Percentiles rank a stretch among this genome's conserved stretches.
Evolutionary conservation across 257 asterid species (phyloP).

Genomic region (Solanum piurae): DNA sequence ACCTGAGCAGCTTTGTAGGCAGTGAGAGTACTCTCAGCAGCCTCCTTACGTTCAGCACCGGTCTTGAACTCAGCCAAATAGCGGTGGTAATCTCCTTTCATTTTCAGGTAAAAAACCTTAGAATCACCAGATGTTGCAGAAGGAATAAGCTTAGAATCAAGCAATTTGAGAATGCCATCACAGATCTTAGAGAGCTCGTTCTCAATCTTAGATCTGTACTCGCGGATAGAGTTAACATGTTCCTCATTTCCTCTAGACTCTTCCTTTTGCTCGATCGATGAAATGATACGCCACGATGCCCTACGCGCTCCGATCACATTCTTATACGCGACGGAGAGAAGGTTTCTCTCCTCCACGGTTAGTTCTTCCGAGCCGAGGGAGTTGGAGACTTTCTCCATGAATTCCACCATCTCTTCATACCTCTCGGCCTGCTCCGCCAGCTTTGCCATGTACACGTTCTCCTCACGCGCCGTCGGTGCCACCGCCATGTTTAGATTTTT

Average conservation of each 20-base stretch:
- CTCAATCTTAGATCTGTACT: constrained; percentile 68
- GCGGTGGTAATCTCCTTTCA: constrained; percentile 79
- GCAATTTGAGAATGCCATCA: constrained; percentile 65
- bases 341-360: constrained; percentile 61
- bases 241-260: constrained; percentile 78
- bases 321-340: constrained; percentile 65
- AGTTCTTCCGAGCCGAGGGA: constrained; percentile 46
- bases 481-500: constrained; percentile 12
- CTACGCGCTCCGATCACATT: constrained; percentile 68
- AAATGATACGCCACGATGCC: constrained; percentile 67
- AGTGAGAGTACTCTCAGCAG: constrained; percentile 75
- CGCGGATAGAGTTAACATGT: constrained; percentile 43
- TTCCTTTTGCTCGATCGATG: constrained; percentile 74
- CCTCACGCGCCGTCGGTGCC: constrained; percentile 44
- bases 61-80: constrained; percentile 78
- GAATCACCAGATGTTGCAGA: constrained; percentile 60
- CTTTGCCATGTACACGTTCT: constrained; percentile 70
- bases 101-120: constrained; percentile 70
- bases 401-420: constrained; percentile 71
- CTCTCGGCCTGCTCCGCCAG: constrained; percentile 74
- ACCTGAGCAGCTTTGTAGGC: constrained; percentile 93
- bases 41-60: constrained; percentile 57
- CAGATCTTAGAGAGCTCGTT: constrained; percentile 50
- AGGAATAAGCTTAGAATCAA: constrained; percentile 44
- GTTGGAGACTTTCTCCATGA: constrained; percentile 56